Evolutionary conservation across 352 stramenopile species (phyloP), one percentile per base, ranked within the genome.

Genomic region (Globisporangium middletonii): DNA sequence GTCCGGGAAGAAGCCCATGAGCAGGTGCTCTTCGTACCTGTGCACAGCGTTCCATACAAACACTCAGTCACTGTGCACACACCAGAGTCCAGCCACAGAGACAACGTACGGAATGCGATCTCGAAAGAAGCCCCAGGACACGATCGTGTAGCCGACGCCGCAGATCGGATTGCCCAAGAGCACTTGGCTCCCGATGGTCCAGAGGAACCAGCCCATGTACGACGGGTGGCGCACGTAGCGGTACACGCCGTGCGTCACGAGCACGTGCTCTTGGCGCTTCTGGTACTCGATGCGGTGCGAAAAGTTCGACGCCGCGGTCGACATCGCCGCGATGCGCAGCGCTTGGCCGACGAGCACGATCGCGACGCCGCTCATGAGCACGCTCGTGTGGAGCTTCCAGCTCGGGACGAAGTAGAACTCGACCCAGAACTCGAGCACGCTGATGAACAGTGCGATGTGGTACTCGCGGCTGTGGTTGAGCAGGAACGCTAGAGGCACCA

Each of bases 181-280:
- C 18, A 98, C 64, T 72, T 99, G 96, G 55, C 88, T 98, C 41
- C 91, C 92, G 47, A 98, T 72, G n/a, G 84, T 95, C 94, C 94
- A 99, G 64, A 94, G 96, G 65, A 97, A 99, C 88, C 97, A 99
- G 64, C 96, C 96, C 46, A 97, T 73, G 69, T 99, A 99, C 27
- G 86, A 97, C 62, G 95, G 95, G 73, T 99, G 96, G 38, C 96
- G 88, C 54, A 98, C 78, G 56, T 84, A 92, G 43, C 72, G 80
- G 68, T 98, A 98, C 46, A 97, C 71, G 62, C 90, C 90, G 70
- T 96, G 69, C 3, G 94, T 98, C 11, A 99, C 85, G 38, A 99
- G 67, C 49, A 90, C 62, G 64, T 99, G 96, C 63, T 97, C 92
- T 44, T 97, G 80, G 53, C 93, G 88, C 67, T 97, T 97, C 55